Evolutionary conservation across 1,139 yeast species (phyloP), one percentile per base, ranked within the genome.

Genomic region (Lodderomyces beijingensis): DNA sequence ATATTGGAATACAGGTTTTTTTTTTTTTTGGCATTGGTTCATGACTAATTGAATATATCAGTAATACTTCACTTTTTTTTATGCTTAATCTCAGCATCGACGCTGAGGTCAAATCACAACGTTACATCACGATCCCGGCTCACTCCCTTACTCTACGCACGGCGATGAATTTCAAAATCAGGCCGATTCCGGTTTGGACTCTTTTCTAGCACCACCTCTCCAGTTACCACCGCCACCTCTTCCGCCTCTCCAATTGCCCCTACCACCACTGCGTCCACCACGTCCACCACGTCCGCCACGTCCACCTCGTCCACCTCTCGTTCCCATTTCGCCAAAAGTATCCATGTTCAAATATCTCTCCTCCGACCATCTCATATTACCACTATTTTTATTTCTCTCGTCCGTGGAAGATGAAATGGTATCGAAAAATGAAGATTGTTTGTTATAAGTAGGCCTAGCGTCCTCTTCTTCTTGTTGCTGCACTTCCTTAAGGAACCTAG

Each of bases 391-490:
- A 23, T 23, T 23, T 42, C 62, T 54, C 36, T 59, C 62, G 31
- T 56, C 71, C 19, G 67, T 64, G 1, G 77, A 69, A 5, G 85
- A 77, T 7, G 93, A 82, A 41, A 87, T 73, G 38, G 74, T 75
- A 57, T 87, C 95, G 47, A 87, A 87, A 54, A 87, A 87, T 2
- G 95, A 85, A 9, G 85, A 73, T 46, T 71, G 73, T 50, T 77
- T 81, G 54, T 82, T 72, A 56, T 85, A 85, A 27, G 47, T 45
- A 2, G 47, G 37, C 22, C 34, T 44, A 18, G 52, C 53, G 13
- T 50, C 55, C 36, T 52, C 57, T 12, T 17, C 29, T 10, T 31
- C n/a, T 4, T 4, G 5, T 16, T 6, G 12, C 16, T 31, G 14
- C 15, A 52, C 51, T 24, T 69, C 73, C 41, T 57, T 64, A 19